phyloP scores from a whole-genome alignment of 768 basidiomycete species.

The Naganishia kalamii region DNA sequence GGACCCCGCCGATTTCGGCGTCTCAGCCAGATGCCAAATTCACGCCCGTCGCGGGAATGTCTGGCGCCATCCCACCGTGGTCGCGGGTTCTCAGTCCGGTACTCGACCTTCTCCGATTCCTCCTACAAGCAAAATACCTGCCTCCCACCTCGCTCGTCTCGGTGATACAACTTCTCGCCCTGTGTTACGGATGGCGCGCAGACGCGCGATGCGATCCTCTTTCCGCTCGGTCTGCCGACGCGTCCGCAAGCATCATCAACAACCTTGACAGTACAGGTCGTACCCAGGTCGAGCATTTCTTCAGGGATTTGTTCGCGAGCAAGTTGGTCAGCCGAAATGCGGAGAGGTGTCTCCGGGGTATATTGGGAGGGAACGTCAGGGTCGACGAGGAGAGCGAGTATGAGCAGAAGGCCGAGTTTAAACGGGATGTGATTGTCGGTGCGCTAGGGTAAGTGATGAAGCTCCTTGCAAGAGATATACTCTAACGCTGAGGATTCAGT shows the following conservation, averaged over 20 bases:
- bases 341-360: conserved; percentile 10
- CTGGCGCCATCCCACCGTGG: conserved; percentile 8
- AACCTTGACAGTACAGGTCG: conserved; percentile 9
- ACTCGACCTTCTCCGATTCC: conserved; percentile 14
- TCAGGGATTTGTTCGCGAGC: conserved; percentile 15
- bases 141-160: conserved; percentile 14
- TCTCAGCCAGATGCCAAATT: not conserved
- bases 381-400: conserved; percentile 8
- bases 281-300: conserved; percentile 6
- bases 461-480: not conserved
- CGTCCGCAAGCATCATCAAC: not conserved
- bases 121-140: conserved; percentile 10
- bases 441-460: not conserved
- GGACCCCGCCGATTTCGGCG: not conserved
- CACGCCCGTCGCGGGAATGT: not conserved
- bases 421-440: not conserved
- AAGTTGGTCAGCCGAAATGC: conserved; percentile 19
- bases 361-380: conserved; percentile 13
- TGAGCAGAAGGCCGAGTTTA: not conserved
- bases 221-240: not conserved
- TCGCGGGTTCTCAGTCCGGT: conserved; percentile 5
- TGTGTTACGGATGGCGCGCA: conserved; percentile 16
- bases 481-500: not conserved
- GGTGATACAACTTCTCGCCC: conserved; percentile 13
- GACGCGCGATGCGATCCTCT: not conserved